Conservation (phyloP, 495 filamentous ascomycete genomes). For the Apodospora peruviana region DNA sequence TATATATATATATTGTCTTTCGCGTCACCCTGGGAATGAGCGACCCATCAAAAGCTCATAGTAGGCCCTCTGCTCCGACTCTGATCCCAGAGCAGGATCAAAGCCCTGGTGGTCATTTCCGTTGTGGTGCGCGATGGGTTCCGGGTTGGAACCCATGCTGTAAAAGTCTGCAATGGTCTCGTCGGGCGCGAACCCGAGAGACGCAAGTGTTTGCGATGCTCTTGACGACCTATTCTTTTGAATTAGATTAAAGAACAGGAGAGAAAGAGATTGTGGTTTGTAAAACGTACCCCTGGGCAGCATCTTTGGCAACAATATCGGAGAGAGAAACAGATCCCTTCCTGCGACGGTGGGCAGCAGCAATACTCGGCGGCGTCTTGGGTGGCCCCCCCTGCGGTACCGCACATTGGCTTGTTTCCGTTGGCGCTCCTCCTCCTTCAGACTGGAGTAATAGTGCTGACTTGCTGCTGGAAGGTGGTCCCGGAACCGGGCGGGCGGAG, state of each 20-base stretch:
- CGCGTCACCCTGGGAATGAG: conserved; percentile 12
- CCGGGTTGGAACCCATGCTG: conserved; percentile 30
- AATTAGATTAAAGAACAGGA: neutral
- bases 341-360: too few relatives aligned
- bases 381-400: too few relatives aligned
- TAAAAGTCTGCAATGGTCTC: conserved; percentile 34
- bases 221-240: conserved; percentile 17
- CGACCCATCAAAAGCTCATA: conserved; percentile 34
- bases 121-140: conserved; percentile 18
- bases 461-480: neutral
- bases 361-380: too few relatives aligned
- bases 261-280: neutral
- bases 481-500: conserved; percentile 10
- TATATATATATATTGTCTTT: neutral
- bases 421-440: too few relatives aligned
- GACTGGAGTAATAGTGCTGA: neutral
- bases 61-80: conserved; percentile 29
- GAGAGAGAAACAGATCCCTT: conserved; percentile 19
- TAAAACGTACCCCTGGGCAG: conserved; percentile 25
- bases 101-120: conserved; percentile 18
- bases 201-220: conserved; percentile 26
- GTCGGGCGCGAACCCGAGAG: conserved; percentile 31
- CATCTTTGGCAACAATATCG: conserved; percentile 32
- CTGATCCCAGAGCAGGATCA: conserved; percentile 24
- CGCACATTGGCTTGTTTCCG: too few relatives aligned